A percentile compares a stretch with the other conserved stretches of the same genome.
Conservation (phyloP, 495 filamentous ascomycete species). For the Tirmania nivea region DNA sequence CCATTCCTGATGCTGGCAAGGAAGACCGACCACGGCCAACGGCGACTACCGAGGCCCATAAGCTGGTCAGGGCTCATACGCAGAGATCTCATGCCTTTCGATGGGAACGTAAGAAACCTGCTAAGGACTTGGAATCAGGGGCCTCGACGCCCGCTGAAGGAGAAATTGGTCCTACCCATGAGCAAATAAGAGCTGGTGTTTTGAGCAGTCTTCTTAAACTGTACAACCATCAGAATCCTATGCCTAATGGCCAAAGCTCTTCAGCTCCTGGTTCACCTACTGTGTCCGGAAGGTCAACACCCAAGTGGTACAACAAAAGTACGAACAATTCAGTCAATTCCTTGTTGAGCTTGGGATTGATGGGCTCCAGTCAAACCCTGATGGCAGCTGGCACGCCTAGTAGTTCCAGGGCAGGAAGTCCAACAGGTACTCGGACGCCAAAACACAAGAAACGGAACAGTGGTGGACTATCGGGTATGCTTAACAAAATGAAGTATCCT, state of each 20-base stretch:
- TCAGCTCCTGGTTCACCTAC: constrained; percentile 23
- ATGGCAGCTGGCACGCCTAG: background rate
- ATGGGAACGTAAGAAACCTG: constrained; percentile 2
- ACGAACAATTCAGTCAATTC: constrained; percentile 28
- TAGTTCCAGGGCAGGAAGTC: too few species aligned
- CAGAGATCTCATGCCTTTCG: constrained; percentile 9
- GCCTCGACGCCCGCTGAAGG: constrained; percentile 38
- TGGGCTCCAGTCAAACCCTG: background rate
- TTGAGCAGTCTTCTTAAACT: constrained; percentile 61
- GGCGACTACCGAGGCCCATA: constrained; percentile 25
- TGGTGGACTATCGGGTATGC: constrained; percentile 5
- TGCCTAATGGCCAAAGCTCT: constrained; percentile 10
- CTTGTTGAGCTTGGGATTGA: constrained; percentile 8
- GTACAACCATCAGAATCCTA: constrained; percentile 24
- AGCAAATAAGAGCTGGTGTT: constrained; percentile 48
- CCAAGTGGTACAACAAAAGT: constrained; percentile 48
- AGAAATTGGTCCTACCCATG: constrained; percentile 44
- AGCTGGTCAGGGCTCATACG: constrained; percentile 32
- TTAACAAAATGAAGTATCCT: constrained; percentile 24
- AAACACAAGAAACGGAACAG: background rate
- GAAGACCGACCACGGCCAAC: constrained; percentile 8
- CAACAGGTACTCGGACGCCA: background rate
- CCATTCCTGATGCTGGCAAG: constrained; percentile 15
- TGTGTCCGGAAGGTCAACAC: constrained; percentile 33
- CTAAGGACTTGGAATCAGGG: constrained; percentile 30